These are phyloP conservation scores for Pezicula neosporulosa DNA, from an alignment of 2,329 filamentous ascomycete species.

Conservation along the genomic window DNA sequence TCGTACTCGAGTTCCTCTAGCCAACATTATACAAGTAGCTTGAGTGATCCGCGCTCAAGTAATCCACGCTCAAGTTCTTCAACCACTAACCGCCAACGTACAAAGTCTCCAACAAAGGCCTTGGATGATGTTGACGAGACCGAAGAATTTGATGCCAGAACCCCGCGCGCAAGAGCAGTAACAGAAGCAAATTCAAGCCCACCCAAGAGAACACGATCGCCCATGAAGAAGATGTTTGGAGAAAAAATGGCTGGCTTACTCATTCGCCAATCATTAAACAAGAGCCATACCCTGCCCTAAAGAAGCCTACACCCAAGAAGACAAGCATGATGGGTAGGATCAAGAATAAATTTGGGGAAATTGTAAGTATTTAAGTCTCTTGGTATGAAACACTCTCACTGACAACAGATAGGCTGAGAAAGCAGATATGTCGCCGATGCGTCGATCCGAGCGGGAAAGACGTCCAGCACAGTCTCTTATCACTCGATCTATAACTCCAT, in stretches of 20 bases:
- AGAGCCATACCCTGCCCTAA: constrained; percentile 1
- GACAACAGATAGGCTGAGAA: constrained; percentile 21
- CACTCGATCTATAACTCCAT: constrained; percentile 20
- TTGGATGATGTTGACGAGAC: constrained; percentile 15
- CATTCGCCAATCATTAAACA: constrained; percentile 9
- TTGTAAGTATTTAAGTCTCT: constrained; percentile 19
- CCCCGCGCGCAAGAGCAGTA: background rate
- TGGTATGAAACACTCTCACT: background rate
- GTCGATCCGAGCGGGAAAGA: constrained; percentile 8
- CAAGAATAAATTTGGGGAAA: constrained; percentile 24
- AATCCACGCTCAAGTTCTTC: background rate
- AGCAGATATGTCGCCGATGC: constrained; percentile 20
- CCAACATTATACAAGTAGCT: background rate
- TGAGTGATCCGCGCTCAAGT: background rate
- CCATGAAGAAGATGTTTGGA: constrained; percentile 31
- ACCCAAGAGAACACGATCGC: constrained; percentile 25
- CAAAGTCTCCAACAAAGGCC: constrained; percentile 14
- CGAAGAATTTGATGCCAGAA: constrained; percentile 9
- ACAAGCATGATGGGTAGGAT: constrained; percentile 23
- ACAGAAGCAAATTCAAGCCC: background rate
- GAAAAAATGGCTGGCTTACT: constrained; percentile 28
- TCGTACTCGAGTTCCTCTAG: background rate
- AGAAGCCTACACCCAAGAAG: constrained; percentile 15
- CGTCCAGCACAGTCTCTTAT: constrained; percentile 14
- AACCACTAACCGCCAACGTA: constrained; percentile 4